Conservation (phyloP, 768 basidiomycete genomes). For the Pulveroboletus sp. region DNA sequence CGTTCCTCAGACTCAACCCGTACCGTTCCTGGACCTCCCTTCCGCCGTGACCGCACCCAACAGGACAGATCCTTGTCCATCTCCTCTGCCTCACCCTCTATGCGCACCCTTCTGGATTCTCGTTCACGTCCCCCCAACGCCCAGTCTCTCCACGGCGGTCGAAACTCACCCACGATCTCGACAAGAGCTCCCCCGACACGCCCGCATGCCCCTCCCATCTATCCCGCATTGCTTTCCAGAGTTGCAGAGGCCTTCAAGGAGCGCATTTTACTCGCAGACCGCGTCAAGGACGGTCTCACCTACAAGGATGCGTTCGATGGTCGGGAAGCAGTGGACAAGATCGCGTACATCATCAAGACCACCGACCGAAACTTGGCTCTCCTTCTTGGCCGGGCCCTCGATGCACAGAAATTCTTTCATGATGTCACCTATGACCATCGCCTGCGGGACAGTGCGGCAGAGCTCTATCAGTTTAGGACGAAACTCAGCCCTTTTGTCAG, state of each 20-base stretch:
- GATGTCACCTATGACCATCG: slow-evolving; percentile 99
- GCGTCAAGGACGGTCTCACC: slow-evolving; percentile 90
- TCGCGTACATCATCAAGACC: slow-evolving; percentile 97
- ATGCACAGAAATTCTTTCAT: slow-evolving; percentile 98
- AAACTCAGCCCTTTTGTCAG: slow-evolving; percentile 83
- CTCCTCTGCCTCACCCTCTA: slow-evolving; percentile 54
- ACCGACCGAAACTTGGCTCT: slow-evolving; percentile 95
- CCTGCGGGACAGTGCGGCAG: slow-evolving; percentile 78
- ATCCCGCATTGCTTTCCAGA: slow-evolving; percentile 93
- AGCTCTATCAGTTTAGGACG: slow-evolving; percentile 91
- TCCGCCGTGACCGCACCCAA: slow-evolving; percentile 54
- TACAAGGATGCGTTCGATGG: slow-evolving; percentile 98
- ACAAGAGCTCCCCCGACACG: slow-evolving; percentile 38
- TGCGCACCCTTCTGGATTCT: slow-evolving; percentile 43
- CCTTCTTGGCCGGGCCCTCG: slow-evolving; percentile 90
- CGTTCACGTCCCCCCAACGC: slow-evolving; percentile 35
- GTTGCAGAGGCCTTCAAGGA: slow-evolving; percentile 92
- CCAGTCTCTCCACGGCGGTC: slow-evolving; percentile 37
- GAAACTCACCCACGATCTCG: slow-evolving; percentile 33
- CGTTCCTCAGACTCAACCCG: slow-evolving; percentile 70
- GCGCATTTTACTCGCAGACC: slow-evolving; percentile 71
- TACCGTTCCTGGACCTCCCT: slow-evolving; percentile 49
- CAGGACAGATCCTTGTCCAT: slow-evolving; percentile 78
- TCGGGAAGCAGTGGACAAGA: slow-evolving; percentile 93
- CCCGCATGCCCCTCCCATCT: slow-evolving; percentile 68